These are phyloP conservation scores for Neurospora sp. DNA, from an alignment of 495 filamentous ascomycete genomes.

Conservation along the genomic window DNA sequence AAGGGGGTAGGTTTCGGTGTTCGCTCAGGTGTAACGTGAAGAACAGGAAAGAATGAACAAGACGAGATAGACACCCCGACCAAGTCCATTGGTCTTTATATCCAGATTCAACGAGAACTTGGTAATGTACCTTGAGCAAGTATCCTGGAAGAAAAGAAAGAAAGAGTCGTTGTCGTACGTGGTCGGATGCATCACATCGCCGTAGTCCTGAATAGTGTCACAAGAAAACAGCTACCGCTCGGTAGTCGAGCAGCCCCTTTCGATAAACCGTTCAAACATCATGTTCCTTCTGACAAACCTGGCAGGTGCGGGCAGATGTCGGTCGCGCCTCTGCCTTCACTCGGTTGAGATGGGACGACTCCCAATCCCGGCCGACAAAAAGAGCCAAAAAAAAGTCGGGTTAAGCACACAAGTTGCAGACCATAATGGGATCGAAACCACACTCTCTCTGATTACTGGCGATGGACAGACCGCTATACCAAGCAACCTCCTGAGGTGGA, in stretches of 20 bases:
- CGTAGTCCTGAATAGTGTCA: neutral
- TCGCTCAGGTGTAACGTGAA: neutral
- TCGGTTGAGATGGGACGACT: neutral
- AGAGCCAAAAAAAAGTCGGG: neutral
- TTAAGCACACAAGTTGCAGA: neutral
- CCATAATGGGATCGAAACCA: neutral
- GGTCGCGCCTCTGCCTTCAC: too few species aligned
- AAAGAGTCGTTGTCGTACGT: neutral
- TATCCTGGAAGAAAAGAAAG: neutral
- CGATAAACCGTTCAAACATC: neutral
- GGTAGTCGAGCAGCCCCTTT: neutral
- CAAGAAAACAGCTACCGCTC: neutral
- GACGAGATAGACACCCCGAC: too few species aligned
- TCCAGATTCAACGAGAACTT: neutral
- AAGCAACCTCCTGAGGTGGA: neutral
- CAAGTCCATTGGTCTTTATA: neutral
- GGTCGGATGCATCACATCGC: neutral
- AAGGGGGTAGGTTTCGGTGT: neutral
- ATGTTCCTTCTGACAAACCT: neutral
- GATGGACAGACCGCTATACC: neutral
- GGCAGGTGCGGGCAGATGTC: neutral
- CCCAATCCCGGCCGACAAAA: neutral
- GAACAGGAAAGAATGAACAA: neutral
- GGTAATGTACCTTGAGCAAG: neutral
- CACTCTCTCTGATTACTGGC: neutral